These are phyloP conservation scores for Nemania abortiva DNA, from an alignment of 2,329 filamentous ascomycete species.

Conservation along the genomic window DNA sequence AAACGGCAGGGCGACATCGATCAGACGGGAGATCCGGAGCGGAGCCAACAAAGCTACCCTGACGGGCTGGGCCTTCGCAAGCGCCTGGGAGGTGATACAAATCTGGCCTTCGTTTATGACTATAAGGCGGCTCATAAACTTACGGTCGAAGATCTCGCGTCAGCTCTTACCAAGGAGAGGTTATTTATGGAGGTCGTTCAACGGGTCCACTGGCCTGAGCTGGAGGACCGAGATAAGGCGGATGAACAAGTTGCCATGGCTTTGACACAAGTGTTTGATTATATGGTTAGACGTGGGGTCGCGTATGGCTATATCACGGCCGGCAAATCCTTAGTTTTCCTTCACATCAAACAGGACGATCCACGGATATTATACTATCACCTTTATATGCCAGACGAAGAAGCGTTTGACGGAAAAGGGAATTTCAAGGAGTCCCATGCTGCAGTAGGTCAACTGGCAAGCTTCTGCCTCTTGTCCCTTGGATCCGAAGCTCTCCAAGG, in stretches of 20 bases:
- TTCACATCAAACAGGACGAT: neutral
- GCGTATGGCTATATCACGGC: neutral
- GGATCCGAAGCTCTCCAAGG: too few relatives aligned
- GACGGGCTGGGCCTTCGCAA: too few relatives aligned
- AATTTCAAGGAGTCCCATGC: too few relatives aligned
- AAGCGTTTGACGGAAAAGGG: too few relatives aligned
- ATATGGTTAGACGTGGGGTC: neutral
- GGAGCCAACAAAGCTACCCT: too few relatives aligned
- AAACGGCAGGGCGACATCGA: too few relatives aligned
- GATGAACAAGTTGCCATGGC: neutral
- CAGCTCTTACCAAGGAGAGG: neutral
- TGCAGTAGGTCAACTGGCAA: too few relatives aligned
- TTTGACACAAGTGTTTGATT: slow-evolving; percentile 1
- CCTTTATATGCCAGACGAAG: neutral
- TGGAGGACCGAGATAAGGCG: neutral
- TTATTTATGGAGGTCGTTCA: slow-evolving; percentile 7
- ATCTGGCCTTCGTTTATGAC: slow-evolving; percentile 6
- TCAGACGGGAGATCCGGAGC: too few relatives aligned
- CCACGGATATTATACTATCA: neutral
- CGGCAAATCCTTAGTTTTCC: neutral
- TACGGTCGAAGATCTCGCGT: neutral
- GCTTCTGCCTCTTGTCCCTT: too few relatives aligned
- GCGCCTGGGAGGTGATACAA: too few relatives aligned
- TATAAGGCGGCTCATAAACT: slow-evolving; percentile 7
- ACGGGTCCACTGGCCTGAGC: too few relatives aligned